phyloP scores from a whole-genome alignment of 2,329 filamentous ascomycete species.

The Malbranchea zuffiana region DNA sequence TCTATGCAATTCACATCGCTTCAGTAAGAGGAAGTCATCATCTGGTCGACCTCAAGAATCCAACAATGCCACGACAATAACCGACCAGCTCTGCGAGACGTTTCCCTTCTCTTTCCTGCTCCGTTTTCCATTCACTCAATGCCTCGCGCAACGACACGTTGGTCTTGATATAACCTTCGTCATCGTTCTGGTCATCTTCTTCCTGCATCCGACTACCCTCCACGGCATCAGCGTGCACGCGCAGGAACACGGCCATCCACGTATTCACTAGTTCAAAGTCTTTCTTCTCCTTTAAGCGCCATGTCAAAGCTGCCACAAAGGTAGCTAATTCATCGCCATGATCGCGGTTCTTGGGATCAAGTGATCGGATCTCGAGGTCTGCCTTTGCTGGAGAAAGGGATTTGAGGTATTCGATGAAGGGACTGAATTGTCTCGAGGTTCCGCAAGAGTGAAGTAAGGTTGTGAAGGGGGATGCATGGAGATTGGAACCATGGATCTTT shows the following conservation, averaged over 20 bases:
- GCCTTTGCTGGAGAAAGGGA: constrained; percentile 71
- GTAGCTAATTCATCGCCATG: constrained; percentile 55
- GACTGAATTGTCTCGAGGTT: constrained; percentile 48
- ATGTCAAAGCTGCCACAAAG: constrained; percentile 73
- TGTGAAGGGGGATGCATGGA: constrained; percentile 34
- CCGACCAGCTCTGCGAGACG: constrained; percentile 68
- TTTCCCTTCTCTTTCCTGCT: constrained; percentile 60
- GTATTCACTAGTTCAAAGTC: constrained; percentile 93
- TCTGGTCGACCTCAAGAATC: constrained; percentile 57
- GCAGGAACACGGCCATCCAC: constrained; percentile 93
- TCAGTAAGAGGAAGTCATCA: constrained; percentile 15
- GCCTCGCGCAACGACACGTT: constrained; percentile 43
- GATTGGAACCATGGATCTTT: constrained; percentile 30
- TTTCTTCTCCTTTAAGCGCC: constrained; percentile 52
- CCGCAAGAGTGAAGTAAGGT: constrained; percentile 37
- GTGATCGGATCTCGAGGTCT: constrained; percentile 80
- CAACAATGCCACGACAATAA: constrained; percentile 77
- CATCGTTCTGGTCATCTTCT: constrained; percentile 20
- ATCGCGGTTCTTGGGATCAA: constrained; percentile 35
- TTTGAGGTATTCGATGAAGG: constrained; percentile 69
- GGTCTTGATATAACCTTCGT: constrained; percentile 38
- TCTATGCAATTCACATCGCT: no score
- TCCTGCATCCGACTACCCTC: constrained; percentile 18
- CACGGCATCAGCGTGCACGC: constrained; percentile 59
- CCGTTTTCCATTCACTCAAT: constrained; percentile 58